Base-by-base conservation (phyloP, 1,139 yeast genomes). In the Diutina mesorugosa region DNA sequence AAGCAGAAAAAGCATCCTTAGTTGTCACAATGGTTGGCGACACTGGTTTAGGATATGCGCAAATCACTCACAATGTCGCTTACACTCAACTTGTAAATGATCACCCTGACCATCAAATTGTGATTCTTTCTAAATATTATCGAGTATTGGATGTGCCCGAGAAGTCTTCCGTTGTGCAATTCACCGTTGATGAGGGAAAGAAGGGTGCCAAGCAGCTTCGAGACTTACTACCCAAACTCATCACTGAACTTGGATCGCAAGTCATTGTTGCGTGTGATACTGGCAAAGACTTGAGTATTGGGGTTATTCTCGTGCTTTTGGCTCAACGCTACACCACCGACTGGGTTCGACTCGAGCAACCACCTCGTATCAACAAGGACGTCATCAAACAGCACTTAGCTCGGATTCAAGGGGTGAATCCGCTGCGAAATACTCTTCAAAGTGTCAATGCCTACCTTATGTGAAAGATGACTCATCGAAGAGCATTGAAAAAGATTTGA, bases 361-460 rank as follows among this genome's bases (percentile, higher is more conserved):
- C 60, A 2, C 65, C 63, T 35, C 63, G 70, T 55, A 68, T 75
- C 12, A 69, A 75, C 48, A 87, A 87, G 64, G 81, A 76, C 29
- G 63, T 73, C 4, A 78, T 90, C 8, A 79, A 83, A 58, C 77
- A 76, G 60, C 84, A 86, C 58, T 68, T 88, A 53, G 79, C 83
- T 2, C 67, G 68, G 56, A 64, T 89, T 6, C 73, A 76, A 28
- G 78, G 76, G 54, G 80, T 80, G 8, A 87, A 88, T 60, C 96
- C 96, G 0, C 84, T 91, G 59, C 72, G 97, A 56, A 83, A 87
- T 32, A 85, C 95, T 0, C 69, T 89, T 50, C 93, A 87, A 61
- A 79, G 86, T 58, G 77, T 84, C 4, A 84, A 84, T 61, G 68
- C 79, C 12, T 77, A 64, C 60, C 60, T 80, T 55, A 68, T 70